phyloP scores from a whole-genome alignment of 2,329 filamentous ascomycete species.

The Metarhizium sp. region DNA sequence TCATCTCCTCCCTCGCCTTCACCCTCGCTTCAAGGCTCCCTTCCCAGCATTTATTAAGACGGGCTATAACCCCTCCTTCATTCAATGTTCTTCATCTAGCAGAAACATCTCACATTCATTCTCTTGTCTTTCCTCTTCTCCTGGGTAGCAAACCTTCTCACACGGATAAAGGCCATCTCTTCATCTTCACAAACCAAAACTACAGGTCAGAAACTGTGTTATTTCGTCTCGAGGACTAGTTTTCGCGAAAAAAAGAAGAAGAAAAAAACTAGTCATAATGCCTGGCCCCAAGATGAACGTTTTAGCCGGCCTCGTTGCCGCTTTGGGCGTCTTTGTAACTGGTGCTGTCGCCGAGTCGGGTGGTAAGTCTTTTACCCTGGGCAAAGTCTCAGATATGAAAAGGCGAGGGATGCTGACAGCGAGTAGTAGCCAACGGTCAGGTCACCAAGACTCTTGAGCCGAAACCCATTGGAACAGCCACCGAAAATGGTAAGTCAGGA shows the following conservation, averaged over 20 bases:
- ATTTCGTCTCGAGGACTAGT: no score
- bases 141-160: background rate
- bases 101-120: background rate
- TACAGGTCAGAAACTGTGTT: no score
- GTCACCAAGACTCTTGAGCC: slow-evolving; percentile 19
- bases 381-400: background rate
- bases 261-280: slow-evolving; percentile 11
- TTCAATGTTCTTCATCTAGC: background rate
- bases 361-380: slow-evolving; percentile 10
- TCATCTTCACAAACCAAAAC: no score
- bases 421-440: slow-evolving; percentile 16
- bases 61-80: background rate
- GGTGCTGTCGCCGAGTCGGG: slow-evolving; percentile 10
- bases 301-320: slow-evolving; percentile 13
- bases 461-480: slow-evolving; percentile 22
- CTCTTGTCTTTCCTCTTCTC: background rate
- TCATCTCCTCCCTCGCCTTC: background rate
- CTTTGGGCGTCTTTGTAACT: slow-evolving; percentile 13
- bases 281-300: slow-evolving; percentile 18
- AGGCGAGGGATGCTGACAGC: background rate
- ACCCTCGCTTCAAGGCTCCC: background rate
- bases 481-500: slow-evolving; percentile 18
- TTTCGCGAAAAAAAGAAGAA: no score
- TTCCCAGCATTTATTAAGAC: background rate
- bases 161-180: background rate